Percentiles rank a stretch among this genome's conserved stretches.
phyloP scores from a whole-genome alignment of 768 basidiomycete species.

The Podaxis sp. region DNA sequence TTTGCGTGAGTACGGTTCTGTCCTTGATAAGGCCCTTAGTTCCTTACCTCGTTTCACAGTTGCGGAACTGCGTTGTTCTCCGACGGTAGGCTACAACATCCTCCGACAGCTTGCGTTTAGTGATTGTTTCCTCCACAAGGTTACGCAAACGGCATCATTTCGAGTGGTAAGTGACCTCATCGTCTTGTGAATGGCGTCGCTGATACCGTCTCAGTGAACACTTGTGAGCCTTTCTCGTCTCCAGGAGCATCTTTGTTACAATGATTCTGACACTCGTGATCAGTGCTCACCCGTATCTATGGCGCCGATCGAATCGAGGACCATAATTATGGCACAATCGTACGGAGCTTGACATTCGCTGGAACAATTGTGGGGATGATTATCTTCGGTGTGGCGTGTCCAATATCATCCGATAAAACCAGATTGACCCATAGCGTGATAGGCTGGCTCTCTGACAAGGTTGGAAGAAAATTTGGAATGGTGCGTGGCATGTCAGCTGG shows the following conservation, averaged over 20 bases:
- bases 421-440: background rate
- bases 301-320: slow-evolving; percentile 46
- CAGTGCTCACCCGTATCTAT: slow-evolving; percentile 74
- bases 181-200: slow-evolving; percentile 2
- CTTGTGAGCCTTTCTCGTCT: slow-evolving; percentile 40
- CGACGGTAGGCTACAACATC: slow-evolving; percentile 50
- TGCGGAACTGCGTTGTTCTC: slow-evolving; percentile 89
- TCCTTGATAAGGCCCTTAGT: background rate
- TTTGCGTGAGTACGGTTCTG: slow-evolving; percentile 62
- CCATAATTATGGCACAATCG: slow-evolving; percentile 58
- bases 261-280: background rate
- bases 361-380: slow-evolving; percentile 90
- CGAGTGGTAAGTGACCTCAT: slow-evolving; percentile 52
- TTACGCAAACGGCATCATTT: slow-evolving; percentile 80
- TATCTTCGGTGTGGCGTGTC: slow-evolving; percentile 47
- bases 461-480: slow-evolving; percentile 90
- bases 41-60: slow-evolving; percentile 30
- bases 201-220: slow-evolving; percentile 50
- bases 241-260: background rate
- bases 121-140: slow-evolving; percentile 37
- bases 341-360: slow-evolving; percentile 76
- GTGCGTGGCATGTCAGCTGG: slow-evolving; percentile 31
- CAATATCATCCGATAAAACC: background rate
- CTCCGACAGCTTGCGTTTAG: background rate
- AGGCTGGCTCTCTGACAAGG: slow-evolving; percentile 78